Percentiles rank a stretch among this genome's conserved stretches.
Evolutionary conservation across 768 basidiomycete species (phyloP).

Genomic region (Mycena vulgaris): DNA sequence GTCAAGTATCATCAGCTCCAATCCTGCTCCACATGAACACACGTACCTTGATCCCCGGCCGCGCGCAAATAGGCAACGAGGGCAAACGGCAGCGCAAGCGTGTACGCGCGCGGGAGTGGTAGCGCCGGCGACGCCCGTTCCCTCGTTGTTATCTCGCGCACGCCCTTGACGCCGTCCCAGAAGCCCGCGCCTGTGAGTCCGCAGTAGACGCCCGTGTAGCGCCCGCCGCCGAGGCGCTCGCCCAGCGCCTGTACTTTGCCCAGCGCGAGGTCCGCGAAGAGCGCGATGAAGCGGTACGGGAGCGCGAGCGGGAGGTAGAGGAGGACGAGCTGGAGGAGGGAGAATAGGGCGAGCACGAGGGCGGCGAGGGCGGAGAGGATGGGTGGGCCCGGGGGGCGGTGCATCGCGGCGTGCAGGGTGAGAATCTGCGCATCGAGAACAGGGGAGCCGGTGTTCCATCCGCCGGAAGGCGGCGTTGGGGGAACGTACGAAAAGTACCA

Average conservation of each 20-base stretch:
- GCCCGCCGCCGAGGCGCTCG: constrained; percentile 37
- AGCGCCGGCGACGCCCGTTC: constrained; percentile 50
- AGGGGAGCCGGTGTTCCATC: constrained; percentile 56
- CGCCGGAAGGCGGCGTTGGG: constrained; percentile 6
- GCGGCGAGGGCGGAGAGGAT: constrained; percentile 84
- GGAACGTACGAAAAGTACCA: constrained; percentile 80
- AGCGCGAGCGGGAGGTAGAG: constrained; percentile 60
- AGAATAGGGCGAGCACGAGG: constrained; percentile 50
- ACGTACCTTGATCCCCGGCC: constrained; percentile 53
- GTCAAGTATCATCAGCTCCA: no score
- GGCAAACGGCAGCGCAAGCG: constrained; percentile 86
- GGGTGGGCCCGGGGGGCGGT: constrained; percentile 86
- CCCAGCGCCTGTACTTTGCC: constrained; percentile 27
- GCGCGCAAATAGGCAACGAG: constrained; percentile 90
- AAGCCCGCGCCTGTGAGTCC: constrained; percentile 71
- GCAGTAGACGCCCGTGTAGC: constrained; percentile 64
- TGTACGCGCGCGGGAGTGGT: constrained; percentile 69
- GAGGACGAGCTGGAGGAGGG: constrained; percentile 12
- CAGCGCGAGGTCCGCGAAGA: constrained; percentile 34
- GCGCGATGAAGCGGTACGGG: constrained; percentile 58
- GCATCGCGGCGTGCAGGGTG: constrained; percentile 80
- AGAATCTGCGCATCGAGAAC: constrained; percentile 71
- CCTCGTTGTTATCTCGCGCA: constrained; percentile 47
- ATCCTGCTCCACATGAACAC: no score
- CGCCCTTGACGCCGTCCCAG: constrained; percentile 54